Conservation (phyloP, 2,329 filamentous ascomycete genomes). For the Beauveria scarabaeidicola region DNA sequence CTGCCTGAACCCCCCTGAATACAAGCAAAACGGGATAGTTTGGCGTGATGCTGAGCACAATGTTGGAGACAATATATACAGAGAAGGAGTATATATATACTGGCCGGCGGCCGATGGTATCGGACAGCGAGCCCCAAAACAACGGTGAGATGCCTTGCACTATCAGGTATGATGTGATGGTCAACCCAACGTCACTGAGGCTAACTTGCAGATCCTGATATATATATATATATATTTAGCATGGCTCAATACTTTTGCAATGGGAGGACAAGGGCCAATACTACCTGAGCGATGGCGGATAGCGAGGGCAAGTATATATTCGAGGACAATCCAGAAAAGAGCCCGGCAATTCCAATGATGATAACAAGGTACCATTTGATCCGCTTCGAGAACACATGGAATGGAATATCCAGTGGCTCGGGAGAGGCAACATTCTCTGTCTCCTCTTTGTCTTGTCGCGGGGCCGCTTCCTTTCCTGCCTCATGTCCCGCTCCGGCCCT, state of each 20-base stretch:
- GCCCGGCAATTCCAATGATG: conserved; percentile 39
- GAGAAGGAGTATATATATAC: conserved; percentile 37
- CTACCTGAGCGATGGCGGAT: conserved; percentile 26
- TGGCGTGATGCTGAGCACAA: conserved; percentile 35
- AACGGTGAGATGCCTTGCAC: conserved; percentile 41
- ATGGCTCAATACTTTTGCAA: background rate
- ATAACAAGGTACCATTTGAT: conserved; percentile 37
- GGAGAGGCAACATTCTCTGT: background rate
- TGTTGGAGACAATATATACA: conserved; percentile 39
- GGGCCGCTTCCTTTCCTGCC: background rate
- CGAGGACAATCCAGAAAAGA: conserved; percentile 44
- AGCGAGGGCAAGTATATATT: conserved; percentile 44
- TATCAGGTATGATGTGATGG: conserved; percentile 39
- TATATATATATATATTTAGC: no score
- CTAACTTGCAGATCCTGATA: conserved; percentile 23
- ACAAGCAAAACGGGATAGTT: conserved; percentile 35
- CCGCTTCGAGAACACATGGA: background rate
- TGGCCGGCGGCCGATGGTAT: conserved; percentile 35
- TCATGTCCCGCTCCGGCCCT: background rate
- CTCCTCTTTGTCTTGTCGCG: background rate
- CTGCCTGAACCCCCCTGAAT: conserved; percentile 38
- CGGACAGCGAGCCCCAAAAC: conserved; percentile 40
- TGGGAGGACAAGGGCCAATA: background rate
- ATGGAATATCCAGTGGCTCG: background rate
- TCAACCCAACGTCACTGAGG: conserved; percentile 26